A percentile compares a stretch with the other conserved stretches of the same genome.
phyloP scores from a whole-genome alignment of 371 early-diverging fungal species.

The Mortierella sp. region DNA sequence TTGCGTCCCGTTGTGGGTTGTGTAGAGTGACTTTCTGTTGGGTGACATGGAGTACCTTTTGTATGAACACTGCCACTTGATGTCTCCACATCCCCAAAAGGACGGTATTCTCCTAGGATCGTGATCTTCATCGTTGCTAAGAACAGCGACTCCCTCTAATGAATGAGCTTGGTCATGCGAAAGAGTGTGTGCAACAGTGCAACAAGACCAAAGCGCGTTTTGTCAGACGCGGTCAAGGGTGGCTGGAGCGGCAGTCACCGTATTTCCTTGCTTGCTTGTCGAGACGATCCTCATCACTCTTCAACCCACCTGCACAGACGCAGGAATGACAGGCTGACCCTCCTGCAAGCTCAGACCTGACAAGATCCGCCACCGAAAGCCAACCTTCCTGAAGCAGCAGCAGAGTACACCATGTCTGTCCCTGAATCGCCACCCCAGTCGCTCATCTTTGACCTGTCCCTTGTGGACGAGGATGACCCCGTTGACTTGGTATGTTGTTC shows the following conservation, averaged over 20 bases:
- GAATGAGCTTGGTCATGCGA: no score
- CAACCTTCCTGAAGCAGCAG: neutral
- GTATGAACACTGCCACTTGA: neutral
- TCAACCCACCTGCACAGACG: neutral
- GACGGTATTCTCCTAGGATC: conserved; percentile 31
- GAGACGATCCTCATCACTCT: neutral
- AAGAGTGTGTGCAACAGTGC: no score
- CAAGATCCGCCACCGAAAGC: neutral
- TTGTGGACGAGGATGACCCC: conserved; percentile 56
- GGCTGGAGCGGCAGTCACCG: no score
- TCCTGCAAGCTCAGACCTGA: neutral
- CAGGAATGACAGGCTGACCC: conserved; percentile 10
- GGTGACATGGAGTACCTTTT: neutral
- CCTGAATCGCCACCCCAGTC: conserved; percentile 40
- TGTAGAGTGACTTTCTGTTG: neutral
- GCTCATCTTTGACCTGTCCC: conserved; percentile 58
- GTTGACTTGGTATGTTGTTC: conserved; percentile 53
- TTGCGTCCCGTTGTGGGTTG: neutral
- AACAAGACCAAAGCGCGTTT: no score
- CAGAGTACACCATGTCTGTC: conserved; percentile 26
- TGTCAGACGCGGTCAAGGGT: neutral
- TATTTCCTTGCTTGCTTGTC: no score
- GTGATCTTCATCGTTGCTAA: conserved; percentile 41
- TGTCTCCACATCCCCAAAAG: conserved; percentile 17
- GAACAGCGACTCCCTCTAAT: neutral